Percentiles rank a stretch among this genome's conserved stretches.
Evolutionary conservation across 2,329 filamentous ascomycete species (phyloP).

Genomic region (Aspergillus novofumigatus): DNA sequence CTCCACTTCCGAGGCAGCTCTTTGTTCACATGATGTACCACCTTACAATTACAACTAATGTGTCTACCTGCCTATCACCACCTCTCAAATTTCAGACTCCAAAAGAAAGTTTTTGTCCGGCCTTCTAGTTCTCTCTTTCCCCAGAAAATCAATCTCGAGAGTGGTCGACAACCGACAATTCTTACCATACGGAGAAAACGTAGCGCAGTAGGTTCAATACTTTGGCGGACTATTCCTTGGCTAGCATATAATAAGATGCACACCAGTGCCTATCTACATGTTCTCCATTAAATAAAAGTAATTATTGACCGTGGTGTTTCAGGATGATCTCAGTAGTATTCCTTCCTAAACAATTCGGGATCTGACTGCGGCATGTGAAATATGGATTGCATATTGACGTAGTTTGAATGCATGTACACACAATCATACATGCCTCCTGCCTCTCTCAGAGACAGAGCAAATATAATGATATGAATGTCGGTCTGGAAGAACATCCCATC

Average conservation of each 20-base stretch:
- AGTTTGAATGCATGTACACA: background rate
- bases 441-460: background rate
- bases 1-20: background rate
- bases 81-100: background rate
- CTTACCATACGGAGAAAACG: background rate
- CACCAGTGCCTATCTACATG: background rate
- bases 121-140: background rate
- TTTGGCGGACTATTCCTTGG: background rate
- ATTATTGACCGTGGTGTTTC: background rate
- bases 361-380: background rate
- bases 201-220: background rate
- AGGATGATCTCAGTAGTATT: background rate
- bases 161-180: background rate
- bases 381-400: background rate
- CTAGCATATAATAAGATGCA: background rate
- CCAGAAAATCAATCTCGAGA: background rate
- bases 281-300: background rate
- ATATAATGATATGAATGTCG: constrained; percentile 1
- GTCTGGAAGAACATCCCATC: constrained; percentile 13
- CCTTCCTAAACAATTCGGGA: background rate
- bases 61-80: background rate
- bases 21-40: background rate
- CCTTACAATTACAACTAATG: background rate
- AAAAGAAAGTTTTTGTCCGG: background rate
- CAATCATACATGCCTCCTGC: background rate